Evolutionary conservation across 495 filamentous ascomycete species (phyloP).

Genomic region (Venustampulla echinocandica): DNA sequence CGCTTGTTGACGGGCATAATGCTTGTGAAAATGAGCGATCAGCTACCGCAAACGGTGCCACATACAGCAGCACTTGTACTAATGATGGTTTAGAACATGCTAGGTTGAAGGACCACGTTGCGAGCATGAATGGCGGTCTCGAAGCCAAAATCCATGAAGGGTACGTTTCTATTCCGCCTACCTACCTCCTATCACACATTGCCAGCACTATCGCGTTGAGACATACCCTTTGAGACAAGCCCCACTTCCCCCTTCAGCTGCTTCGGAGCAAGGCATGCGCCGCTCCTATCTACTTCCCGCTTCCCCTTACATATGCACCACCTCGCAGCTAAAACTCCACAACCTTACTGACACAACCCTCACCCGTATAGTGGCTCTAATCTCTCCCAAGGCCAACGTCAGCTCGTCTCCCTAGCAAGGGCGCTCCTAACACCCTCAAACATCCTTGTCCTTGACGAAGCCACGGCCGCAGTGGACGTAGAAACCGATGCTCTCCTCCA

Average conservation of each 20-base stretch:
- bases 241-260: background rate
- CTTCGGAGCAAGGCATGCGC: background rate
- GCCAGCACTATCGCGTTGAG: background rate
- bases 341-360: background rate
- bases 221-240: background rate
- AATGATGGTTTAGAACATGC: conserved; percentile 65
- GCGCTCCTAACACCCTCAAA: conserved; percentile 92
- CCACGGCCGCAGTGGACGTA: conserved; percentile 92
- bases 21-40: conserved; percentile 16
- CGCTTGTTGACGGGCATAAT: no score
- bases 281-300: background rate
- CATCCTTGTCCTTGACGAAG: conserved; percentile 95
- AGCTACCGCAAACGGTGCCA: conserved; percentile 11
- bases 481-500: conserved; percentile 86
- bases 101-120: conserved; percentile 82
- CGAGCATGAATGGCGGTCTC: conserved; percentile 78
- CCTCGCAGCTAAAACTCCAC: background rate
- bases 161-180: conserved; percentile 8
- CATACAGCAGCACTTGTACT: conserved; percentile 22
- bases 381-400: conserved; percentile 81
- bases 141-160: conserved; percentile 91
- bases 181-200: background rate
- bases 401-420: conserved; percentile 85
- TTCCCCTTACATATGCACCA: no score
- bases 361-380: conserved; percentile 46